phyloP scores from a whole-genome alignment of 2,329 filamentous ascomycete genomes.

The Cytospora paraplurivora region DNA sequence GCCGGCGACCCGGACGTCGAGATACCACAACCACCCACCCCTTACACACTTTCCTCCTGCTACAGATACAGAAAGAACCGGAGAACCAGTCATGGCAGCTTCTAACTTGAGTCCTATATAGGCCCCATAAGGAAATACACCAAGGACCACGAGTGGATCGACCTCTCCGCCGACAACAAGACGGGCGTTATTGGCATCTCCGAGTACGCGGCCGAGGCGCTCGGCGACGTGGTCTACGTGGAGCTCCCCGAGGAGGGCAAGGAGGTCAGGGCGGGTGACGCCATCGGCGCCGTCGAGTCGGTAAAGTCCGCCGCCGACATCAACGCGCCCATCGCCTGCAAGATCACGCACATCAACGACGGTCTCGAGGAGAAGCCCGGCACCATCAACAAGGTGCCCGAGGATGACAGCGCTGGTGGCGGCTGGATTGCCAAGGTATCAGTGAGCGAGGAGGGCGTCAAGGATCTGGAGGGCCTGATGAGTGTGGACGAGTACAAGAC shows the following conservation, averaged over 20 bases:
- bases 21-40: conserved; percentile 10
- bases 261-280: conserved; percentile 73
- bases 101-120: conserved; percentile 36
- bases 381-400: conserved; percentile 86
- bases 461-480: conserved; percentile 78
- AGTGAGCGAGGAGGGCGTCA: conserved; percentile 64
- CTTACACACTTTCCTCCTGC: not conserved
- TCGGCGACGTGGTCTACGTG: conserved; percentile 96
- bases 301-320: conserved; percentile 99
- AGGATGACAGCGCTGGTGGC: conserved; percentile 72
- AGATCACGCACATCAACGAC: conserved; percentile 72
- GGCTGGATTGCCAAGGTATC: conserved; percentile 93
- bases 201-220: conserved; percentile 84
- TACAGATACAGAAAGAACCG: not conserved
- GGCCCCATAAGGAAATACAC: conserved; percentile 82
- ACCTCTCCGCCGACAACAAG: conserved; percentile 79
- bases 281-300: conserved; percentile 93
- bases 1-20: conserved; percentile 39
- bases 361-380: conserved; percentile 81
- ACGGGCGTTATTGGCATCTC: conserved; percentile 84
- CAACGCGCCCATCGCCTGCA: conserved; percentile 82
- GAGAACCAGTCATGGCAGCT: not conserved
- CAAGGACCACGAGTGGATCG: conserved; percentile 97
- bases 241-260: conserved; percentile 79
- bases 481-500: conserved; percentile 74